Evolutionary conservation across 208 protist species (phyloP).

Genomic region (Wallacemonas collosoma): DNA sequence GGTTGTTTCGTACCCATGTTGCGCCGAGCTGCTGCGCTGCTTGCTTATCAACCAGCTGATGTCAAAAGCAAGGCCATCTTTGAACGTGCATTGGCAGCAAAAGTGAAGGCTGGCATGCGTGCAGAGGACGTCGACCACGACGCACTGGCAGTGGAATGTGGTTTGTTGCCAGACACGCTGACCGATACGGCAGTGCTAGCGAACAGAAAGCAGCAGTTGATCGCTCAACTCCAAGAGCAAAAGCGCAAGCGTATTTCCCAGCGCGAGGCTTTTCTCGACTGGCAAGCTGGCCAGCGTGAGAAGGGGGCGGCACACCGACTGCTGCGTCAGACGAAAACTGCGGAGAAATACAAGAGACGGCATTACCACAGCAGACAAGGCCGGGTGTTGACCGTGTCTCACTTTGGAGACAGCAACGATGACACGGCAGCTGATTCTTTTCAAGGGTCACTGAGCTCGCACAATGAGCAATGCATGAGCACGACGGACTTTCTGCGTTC

Average conservation of each 20-base stretch:
- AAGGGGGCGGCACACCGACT: slow-evolving; percentile 84
- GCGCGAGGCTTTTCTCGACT: slow-evolving; percentile 78
- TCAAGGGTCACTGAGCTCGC: neutral
- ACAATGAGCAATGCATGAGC: neutral
- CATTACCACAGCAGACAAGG: slow-evolving; percentile 72
- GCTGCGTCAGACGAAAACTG: slow-evolving; percentile 55
- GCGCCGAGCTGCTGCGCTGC: neutral
- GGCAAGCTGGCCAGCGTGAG: slow-evolving; percentile 85
- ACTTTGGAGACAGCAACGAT: slow-evolving; percentile 3
- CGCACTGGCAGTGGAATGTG: slow-evolving; percentile 40
- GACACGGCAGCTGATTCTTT: neutral
- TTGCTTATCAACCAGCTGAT: slow-evolving; percentile 15
- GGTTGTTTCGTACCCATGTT: neutral
- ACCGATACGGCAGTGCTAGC: slow-evolving; percentile 25
- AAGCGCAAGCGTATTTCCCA: slow-evolving; percentile 53
- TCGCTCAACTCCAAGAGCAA: slow-evolving; percentile 62
- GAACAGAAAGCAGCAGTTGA: slow-evolving; percentile 39
- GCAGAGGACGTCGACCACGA: slow-evolving; percentile 42
- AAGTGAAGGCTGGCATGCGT: slow-evolving; percentile 32
- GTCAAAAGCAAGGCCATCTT: slow-evolving; percentile 27
- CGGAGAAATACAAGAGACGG: slow-evolving; percentile 75
- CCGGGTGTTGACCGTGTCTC: slow-evolving; percentile 51
- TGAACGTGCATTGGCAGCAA: slow-evolving; percentile 7
- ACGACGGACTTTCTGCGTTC: slow-evolving; percentile 1
- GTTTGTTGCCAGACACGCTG: slow-evolving; percentile 28